Evolutionary conservation across 768 basidiomycete species (phyloP), one percentile per base, ranked within the genome.

Genomic region (Mycena haematopus): DNA sequence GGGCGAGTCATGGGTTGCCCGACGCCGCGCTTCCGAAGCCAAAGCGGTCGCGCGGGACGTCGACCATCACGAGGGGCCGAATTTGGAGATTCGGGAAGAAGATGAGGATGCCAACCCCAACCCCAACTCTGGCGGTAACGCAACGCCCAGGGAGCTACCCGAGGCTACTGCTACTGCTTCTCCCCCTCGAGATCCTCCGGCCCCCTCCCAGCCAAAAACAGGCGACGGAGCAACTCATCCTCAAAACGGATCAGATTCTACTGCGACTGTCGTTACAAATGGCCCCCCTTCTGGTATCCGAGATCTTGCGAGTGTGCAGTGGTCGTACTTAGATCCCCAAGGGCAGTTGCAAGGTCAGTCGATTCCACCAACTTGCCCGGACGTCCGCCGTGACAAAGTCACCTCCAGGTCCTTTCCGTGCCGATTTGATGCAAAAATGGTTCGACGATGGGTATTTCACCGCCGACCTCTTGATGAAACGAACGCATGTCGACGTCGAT

Each of bases 391-490:
- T 38, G 49, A 33, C 52, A 22, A 49, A 31, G 31, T 44, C 31
- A 21, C 49, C 56, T 46, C 21, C 68, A 96, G 95, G 95, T 60
- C 95, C 95, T 6, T 98, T 96, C 82, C 84, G 83, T 47, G 93
- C 93, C 27, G 86, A 90, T 63, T 68, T 91, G 57, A 96, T 98
- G 95, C 95, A 96, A 78, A 92, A 92, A 70, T 97, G 95, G 95
- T 89, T 88, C 72, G 87, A 93, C 53, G 91, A 91, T 69, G 91
- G 92, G 17, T 98, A 96, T 76, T 98, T 98, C 71, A 79, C 86
- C 10, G 79, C 87, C 27, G 89, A 93, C 65, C 82, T 98, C 25
- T 86, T 92, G 35, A 89, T 96, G 86, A 93, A 90, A 72, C 87
- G 95, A 49, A 86, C 84, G n/a, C 81, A 84, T 64, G 65, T 90